Percentiles rank a stretch among this genome's conserved stretches.
Evolutionary conservation across 192 early-diverging fungal genomes (phyloP).

Genomic region (Coemansia aciculifera): DNA sequence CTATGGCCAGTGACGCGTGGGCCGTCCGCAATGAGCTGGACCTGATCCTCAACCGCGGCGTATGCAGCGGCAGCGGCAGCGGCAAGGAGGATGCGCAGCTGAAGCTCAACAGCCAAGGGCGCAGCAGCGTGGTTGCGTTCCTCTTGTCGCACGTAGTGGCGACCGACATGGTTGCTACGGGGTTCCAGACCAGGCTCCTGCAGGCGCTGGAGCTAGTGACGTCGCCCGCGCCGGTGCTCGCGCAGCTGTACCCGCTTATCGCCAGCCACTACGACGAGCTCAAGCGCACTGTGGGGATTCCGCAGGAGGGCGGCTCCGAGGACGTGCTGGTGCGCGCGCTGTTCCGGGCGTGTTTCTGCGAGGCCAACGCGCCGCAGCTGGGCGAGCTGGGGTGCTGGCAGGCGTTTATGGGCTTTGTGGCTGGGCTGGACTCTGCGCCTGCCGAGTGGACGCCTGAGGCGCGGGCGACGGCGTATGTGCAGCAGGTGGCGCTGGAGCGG

Average conservation of each 20-base stretch:
- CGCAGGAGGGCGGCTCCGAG: constrained; percentile 18
- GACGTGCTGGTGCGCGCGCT: constrained; percentile 30
- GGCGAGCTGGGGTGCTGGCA: constrained; percentile 19
- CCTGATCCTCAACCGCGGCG: constrained; percentile 42
- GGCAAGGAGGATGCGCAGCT: constrained; percentile 14
- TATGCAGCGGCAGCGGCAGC: constrained; percentile 9
- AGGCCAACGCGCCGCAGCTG: constrained; percentile 14
- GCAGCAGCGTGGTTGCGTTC: constrained; percentile 50
- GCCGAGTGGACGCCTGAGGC: constrained; percentile 10
- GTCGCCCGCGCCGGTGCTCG: constrained; percentile 12
- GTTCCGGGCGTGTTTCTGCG: constrained; percentile 31
- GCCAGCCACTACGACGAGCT: constrained; percentile 15
- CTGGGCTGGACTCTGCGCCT: constrained; percentile 12
- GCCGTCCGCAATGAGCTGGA: constrained; percentile 47
- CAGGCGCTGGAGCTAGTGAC: constrained; percentile 12
- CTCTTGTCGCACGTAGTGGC: constrained; percentile 60
- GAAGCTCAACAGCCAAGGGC: constrained; percentile 38
- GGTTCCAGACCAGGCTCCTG: constrained; percentile 38
- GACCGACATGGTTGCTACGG: constrained; percentile 13
- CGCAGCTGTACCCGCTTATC: constrained; percentile 41
- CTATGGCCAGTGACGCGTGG: constrained; percentile 26
- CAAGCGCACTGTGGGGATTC: neutral
- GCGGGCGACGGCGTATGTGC: constrained; percentile 29
- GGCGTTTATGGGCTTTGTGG: constrained; percentile 22
- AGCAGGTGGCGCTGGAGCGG: constrained; percentile 41